phyloP scores from a whole-genome alignment of 2,329 filamentous ascomycete species.

The Colletotrichum coccodes region DNA sequence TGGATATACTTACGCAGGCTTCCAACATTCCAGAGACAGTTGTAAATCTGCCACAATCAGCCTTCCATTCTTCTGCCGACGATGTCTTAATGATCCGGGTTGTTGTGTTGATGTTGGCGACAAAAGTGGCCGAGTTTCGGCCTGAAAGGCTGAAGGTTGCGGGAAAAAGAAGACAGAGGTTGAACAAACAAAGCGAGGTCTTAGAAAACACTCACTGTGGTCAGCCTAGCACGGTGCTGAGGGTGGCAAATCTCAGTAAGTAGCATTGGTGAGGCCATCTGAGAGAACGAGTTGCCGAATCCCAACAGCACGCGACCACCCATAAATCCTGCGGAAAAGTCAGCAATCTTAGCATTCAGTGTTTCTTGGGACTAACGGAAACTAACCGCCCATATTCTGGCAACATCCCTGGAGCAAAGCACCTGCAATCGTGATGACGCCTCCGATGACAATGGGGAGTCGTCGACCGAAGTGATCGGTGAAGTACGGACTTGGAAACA shows the following conservation, averaged over 20 bases:
- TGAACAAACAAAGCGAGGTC: too few species aligned
- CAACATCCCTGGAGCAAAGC: constrained; percentile 52
- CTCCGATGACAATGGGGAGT: constrained; percentile 53
- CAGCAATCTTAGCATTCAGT: constrained; percentile 24
- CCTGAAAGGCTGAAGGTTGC: too few species aligned
- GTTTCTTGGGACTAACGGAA: constrained; percentile 33
- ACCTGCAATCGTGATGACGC: constrained; percentile 56
- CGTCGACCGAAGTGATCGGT: constrained; percentile 52
- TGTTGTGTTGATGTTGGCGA: too few species aligned
- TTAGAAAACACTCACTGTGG: constrained; percentile 48
- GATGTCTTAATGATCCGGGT: too few species aligned
- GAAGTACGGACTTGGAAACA: constrained; percentile 41
- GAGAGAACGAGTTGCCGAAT: constrained; percentile 73
- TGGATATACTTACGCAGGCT: constrained; percentile 45
- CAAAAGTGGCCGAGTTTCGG: background rate
- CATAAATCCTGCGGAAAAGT: constrained; percentile 43
- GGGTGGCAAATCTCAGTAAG: constrained; percentile 75
- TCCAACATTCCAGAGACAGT: constrained; percentile 74
- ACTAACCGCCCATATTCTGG: constrained; percentile 32
- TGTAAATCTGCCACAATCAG: constrained; percentile 57
- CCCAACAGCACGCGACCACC: constrained; percentile 70
- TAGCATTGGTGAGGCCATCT: constrained; percentile 69
- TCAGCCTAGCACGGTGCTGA: constrained; percentile 72
- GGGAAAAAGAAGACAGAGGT: too few species aligned
- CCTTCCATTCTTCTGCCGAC: background rate